Evolutionary conservation across 805 yeast genomes (phyloP), one percentile per base, ranked within the genome.

Genomic region (Hanseniaspora taiwanica): DNA sequence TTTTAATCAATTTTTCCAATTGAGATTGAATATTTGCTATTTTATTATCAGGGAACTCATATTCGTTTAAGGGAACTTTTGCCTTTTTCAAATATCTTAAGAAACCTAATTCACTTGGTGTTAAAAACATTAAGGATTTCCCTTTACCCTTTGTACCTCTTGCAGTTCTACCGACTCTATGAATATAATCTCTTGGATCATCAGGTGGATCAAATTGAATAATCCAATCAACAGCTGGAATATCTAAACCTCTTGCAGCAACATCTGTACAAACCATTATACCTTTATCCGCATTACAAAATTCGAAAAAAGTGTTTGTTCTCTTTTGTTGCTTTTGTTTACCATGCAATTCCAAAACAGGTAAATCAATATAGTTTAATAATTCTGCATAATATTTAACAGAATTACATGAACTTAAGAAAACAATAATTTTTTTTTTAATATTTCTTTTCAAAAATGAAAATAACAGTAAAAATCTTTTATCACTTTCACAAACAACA

Each of bases 191-290:
- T 66, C 97, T 78, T 63, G 98, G 98, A 65, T 91, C 98, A 79
- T 91, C 98, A 60, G 98, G 98, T 42, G 98, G 98, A 62, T 91
- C 99, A 56, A 85, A 91, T 68, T 91, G 98, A 48, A 91, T 81
- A 55, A 91, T 91, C 98, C 98, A 91, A 66, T 93, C 98, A 41
- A 91, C 98, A 21, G 93, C 80, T 40, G 99, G 99, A 51, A 91
- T 91, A 68, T 91, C 99, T 49, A 91, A 74, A 19, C 99, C 99
- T 71, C 99, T 79, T 18, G 99, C 98, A 24, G 98, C 99, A 50
- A 91, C 98, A 63, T 91, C 98, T 1, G 99, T 91, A 66, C 97
- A 91, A 41, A 91, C 71, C 53, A 91, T 64, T 35, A 83, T 87
- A 37, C 98, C 98, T 56, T 79, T 83, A 52, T 81, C 86, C 44